Evolutionary conservation across 495 filamentous ascomycete genomes (phyloP), one percentile per base, ranked within the genome.

Genomic region (Talaromyces thailandensis): DNA sequence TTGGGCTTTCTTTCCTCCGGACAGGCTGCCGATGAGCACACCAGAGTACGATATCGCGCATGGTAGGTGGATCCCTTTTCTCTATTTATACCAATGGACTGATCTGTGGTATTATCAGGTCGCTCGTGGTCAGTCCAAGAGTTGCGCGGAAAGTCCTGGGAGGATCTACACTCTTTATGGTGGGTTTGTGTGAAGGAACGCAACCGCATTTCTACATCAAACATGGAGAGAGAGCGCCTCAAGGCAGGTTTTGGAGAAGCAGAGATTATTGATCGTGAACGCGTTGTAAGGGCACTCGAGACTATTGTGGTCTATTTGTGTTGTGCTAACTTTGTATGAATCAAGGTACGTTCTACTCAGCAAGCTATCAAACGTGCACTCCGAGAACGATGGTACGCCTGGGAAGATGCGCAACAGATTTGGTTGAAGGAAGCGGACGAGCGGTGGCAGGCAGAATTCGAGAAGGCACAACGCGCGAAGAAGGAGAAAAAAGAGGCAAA

Each of bases 131-230:
- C 79, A 29, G 85, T 88, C n/a, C 86, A 90, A 76, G 95, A 99
- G 75, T 82, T 99, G 58, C 84, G 92, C 40, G 75, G 81, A 55
- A 96, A 96, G 76, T 88, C 85, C 61, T 99, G 92, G 92, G 91
- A 97, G 50, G 93, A 97, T 73, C 76, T 99, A 55, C 93, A 97
- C 69, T 75, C 75, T 58, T 81, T 99, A 63, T 99, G 94, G 94
- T 98, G 92, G 90, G 85, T 92, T 31, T 99, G 95, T 71, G 79
- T 85, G 64, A 95, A 91, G 78, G 95, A 99, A 75, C 83, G 89
- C 66, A 99, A 99, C 73, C 84, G 89, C 56, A 83, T 98, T 67
- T 83, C 84, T n/a, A 98, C 95, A 14, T 85, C 87, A 60, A 75
- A 78, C 16, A 70, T 81, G 62, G 91, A 94, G 76, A 79, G 85